Evolutionary conservation across 192 early-diverging fungal genomes (phyloP), one percentile per base, ranked within the genome.

Genomic region (Linnemannia elongata): DNA sequence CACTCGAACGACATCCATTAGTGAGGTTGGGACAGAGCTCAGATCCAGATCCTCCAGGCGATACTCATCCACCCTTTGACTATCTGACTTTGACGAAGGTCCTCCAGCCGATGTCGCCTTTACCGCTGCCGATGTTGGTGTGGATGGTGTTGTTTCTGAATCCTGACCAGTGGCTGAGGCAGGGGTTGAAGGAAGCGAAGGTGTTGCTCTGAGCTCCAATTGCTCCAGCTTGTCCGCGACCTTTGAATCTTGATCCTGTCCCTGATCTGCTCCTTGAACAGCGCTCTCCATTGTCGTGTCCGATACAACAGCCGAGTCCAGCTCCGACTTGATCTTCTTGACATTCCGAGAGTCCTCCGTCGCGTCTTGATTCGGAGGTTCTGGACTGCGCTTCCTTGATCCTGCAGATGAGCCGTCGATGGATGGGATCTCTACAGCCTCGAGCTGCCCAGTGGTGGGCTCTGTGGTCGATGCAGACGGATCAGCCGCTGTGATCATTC

Each of bases 1-100:
- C 22, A 95, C 94, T 63, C 93, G 88, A 17, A 96, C 92, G 47
- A 96, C 88, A 74, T 96, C 95, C 2, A 72, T 60, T 80, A 91
- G 90, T 22, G 81, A 79, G 52, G 82, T 90, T 1, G 95, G 96
- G n/a, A 96, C 91, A 80, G 85, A 80, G 33, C 68, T 88, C 15
- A 92, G 57, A 87, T 93, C 92, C 72, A 93, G 74, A 41, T 92
- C 89, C 54, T 87, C 86, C 22, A 91, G 69, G 36, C 87, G 81
- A n/a, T 88, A 85, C 63, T 91, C 90, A 24, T 87, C 85, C 12
- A 87, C 85, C 45, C 75, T 81, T 57, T 85, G 60, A 66, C 30
- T 33, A 1, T 66, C 60, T 66, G 60, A 27, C 27, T 66, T 66
- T 10, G 60, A 66, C 9, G 30, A 66, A 27, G 13, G 57, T 24